phyloP scores from a whole-genome alignment of 108 stramenopile genomes.

The Epithemia pelagica region DNA sequence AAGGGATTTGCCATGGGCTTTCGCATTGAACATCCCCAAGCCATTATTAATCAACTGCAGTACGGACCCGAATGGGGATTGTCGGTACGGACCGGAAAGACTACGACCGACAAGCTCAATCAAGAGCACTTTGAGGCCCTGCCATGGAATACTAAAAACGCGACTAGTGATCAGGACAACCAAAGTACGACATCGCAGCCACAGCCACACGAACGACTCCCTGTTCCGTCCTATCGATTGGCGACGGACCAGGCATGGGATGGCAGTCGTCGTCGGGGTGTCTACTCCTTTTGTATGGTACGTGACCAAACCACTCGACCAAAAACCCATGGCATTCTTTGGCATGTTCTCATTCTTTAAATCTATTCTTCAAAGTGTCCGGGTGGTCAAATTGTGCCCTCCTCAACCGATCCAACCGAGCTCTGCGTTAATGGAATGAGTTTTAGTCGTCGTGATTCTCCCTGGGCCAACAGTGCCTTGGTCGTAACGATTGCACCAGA shows the following conservation, averaged over 20 bases:
- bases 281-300: constrained; percentile 41
- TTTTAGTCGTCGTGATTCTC: constrained; percentile 78
- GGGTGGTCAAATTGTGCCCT: constrained; percentile 90
- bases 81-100: constrained; percentile 61
- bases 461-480: constrained; percentile 91
- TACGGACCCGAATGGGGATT: constrained; percentile 81
- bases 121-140: constrained; percentile 31
- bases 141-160: neutral
- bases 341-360: no score
- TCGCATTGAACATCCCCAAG: constrained; percentile 91
- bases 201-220: constrained; percentile 35
- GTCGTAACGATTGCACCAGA: constrained; percentile 82
- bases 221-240: constrained; percentile 85
- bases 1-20: constrained; percentile 96
- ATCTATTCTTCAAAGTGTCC: no score
- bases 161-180: neutral
- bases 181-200: constrained; percentile 15
- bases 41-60: constrained; percentile 76
- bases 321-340: no score
- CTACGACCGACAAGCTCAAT: constrained; percentile 58
- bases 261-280: constrained; percentile 51
- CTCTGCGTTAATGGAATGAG: constrained; percentile 96
- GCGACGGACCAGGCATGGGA: constrained; percentile 79
- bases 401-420: constrained; percentile 75
- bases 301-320: neutral